Evolutionary conservation across 805 yeast genomes (phyloP).

Genomic region (Sugiyamaella americana): DNA sequence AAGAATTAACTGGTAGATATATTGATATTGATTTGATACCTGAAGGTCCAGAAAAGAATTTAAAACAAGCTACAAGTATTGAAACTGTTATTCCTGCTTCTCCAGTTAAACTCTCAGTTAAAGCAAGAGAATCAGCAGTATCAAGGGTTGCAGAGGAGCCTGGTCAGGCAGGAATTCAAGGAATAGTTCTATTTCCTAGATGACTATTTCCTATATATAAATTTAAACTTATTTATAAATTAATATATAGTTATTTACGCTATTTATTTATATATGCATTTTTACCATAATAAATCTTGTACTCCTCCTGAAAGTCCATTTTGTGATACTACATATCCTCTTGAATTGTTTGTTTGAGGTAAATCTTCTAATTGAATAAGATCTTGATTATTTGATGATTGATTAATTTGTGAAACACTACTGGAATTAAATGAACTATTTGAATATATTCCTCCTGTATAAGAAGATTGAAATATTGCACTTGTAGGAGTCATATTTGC

Average conservation of each 20-base stretch:
- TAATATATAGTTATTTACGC: not conserved
- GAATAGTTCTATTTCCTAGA: not conserved
- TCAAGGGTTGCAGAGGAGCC: not conserved
- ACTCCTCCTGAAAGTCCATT: conserved; percentile 12
- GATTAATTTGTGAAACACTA: not conserved
- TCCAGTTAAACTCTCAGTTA: not conserved
- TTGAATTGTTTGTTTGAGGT: not conserved
- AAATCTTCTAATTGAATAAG: conserved; percentile 9
- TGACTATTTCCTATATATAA: too few species aligned
- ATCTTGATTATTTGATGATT: conserved; percentile 1
- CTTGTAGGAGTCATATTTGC: conserved; percentile 1
- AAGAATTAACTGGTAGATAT: conserved; percentile 50
- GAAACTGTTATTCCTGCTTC: conserved; percentile 15
- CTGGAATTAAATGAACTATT: not conserved
- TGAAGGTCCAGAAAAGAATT: conserved; percentile 33
- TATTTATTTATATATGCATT: not conserved
- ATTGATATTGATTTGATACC: conserved; percentile 40
- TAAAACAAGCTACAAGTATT: conserved; percentile 12
- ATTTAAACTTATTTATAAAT: not conserved
- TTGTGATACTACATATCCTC: conserved; percentile 13
- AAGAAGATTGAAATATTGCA: conserved; percentile 4
- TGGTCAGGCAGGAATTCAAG: too few species aligned
- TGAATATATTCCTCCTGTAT: not conserved
- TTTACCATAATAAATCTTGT: conserved; percentile 17
- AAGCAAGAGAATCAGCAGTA: not conserved